Conservation (phyloP, 2,329 filamentous ascomycete species). For the Juglanconis juglandina region DNA sequence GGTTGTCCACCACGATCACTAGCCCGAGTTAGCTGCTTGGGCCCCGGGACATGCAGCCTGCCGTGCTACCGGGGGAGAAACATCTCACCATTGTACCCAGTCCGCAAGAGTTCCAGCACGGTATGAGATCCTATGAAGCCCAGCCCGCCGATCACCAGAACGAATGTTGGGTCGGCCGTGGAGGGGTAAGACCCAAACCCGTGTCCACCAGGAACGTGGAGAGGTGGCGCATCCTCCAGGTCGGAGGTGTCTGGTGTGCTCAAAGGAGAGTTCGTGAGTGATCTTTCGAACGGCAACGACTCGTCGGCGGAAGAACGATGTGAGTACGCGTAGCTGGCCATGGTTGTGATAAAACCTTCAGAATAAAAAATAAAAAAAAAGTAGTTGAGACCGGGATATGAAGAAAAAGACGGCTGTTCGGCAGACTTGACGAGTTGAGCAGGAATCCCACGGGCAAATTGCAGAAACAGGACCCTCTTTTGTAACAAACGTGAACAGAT, state of each 20-base stretch:
- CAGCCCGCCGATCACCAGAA: slow-evolving; percentile 50
- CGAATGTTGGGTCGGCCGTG: slow-evolving; percentile 25
- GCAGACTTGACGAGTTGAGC: not conserved
- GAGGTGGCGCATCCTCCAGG: slow-evolving; percentile 18
- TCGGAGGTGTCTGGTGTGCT: slow-evolving; percentile 17
- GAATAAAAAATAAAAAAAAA: not conserved
- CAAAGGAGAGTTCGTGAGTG: slow-evolving; percentile 19
- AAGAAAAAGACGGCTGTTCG: not conserved
- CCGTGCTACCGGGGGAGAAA: not conserved
- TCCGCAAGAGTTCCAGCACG: slow-evolving; percentile 49
- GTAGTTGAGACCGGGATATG: not conserved
- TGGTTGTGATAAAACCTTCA: not conserved
- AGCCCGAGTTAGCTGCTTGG: not conserved
- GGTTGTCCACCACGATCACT: slow-evolving; percentile 44
- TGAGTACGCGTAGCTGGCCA: slow-evolving; percentile 18
- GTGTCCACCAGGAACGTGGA: slow-evolving; percentile 5
- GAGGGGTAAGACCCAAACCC: slow-evolving; percentile 13
- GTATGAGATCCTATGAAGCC: slow-evolving; percentile 57
- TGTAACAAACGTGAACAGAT: slow-evolving; percentile 9
- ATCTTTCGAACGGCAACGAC: slow-evolving; percentile 17
- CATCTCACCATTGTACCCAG: slow-evolving; percentile 42
- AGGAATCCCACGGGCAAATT: not conserved
- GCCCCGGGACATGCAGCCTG: not conserved
- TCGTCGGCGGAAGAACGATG: slow-evolving; percentile 1
- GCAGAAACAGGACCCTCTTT: slow-evolving; percentile 13